These are phyloP conservation scores for Penicillium decumbens DNA, from an alignment of 2,329 filamentous ascomycete species.

Conservation along the genomic window DNA sequence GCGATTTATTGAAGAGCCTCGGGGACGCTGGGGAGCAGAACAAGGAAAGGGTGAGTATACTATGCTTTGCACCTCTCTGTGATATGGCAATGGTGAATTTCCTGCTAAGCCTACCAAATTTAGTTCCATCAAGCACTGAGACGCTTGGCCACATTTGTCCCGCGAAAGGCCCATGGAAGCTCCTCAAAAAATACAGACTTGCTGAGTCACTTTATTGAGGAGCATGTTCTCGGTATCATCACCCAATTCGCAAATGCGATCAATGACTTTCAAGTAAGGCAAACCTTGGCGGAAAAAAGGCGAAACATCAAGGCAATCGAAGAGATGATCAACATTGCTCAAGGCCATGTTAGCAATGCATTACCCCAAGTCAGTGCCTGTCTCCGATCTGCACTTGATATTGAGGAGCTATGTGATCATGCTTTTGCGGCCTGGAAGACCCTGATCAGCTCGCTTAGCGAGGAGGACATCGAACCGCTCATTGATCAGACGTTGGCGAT, in stretches of 20 bases:
- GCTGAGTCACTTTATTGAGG: conserved; percentile 71
- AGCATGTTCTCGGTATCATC: conserved; percentile 81
- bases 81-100: background rate
- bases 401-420: conserved; percentile 67
- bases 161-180: conserved; percentile 46
- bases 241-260: conserved; percentile 73
- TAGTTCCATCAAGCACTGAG: conserved; percentile 50
- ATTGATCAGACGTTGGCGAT: conserved; percentile 88
- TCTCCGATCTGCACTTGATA: conserved; percentile 74
- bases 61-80: background rate
- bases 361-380: conserved; percentile 85
- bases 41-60: conserved; percentile 51
- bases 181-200: conserved; percentile 51
- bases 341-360: conserved; percentile 67
- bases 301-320: conserved; percentile 77
- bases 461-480: conserved; percentile 72
- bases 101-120: background rate
- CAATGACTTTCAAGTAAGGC: conserved; percentile 60
- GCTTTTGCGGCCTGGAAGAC: conserved; percentile 81
- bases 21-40: conserved; percentile 60
- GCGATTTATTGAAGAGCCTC: conserved; percentile 75
- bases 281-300: conserved; percentile 63
- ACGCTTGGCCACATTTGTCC: conserved; percentile 49
- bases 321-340: conserved; percentile 77
- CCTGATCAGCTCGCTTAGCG: conserved; percentile 69